Base-by-base conservation (phyloP, 169 alveolate species). In the Plasmodium billcollinsi region DNA sequence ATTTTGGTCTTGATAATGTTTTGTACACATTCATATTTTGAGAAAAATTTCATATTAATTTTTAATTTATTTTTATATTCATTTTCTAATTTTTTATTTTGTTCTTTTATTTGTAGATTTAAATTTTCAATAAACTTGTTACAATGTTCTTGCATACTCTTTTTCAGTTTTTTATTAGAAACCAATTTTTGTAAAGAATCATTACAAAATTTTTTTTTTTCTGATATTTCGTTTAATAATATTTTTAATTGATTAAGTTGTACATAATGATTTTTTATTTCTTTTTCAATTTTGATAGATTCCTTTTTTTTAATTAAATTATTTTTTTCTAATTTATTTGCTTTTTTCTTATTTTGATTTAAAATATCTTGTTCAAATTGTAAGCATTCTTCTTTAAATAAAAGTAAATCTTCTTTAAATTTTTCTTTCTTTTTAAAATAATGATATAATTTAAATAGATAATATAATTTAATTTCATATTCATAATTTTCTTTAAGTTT, bases 31-130 rank as follows among this genome's bases (percentile, higher is more conserved):
- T 73, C 83, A 74, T 83, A 47, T 70, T 93, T 80, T 49, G 92
- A 20, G 58, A 86, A 33, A 9, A 66, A 33, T 86, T 76, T 50
- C 61, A 74, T 1, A 89, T 24, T 58, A 49, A 91, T 54, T 72
- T 88, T 75, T 92, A 94, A 56, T 74, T 90, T 61, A 73, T 89
- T 89, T 90, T 78, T 26, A 78, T 70, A 66, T 45, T 71, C 62
- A 62, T 20, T 1, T 66, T 71, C 61, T 29, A 61, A 7, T 71
- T 73, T 75, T 88, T 93, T 49, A 85, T 67, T 47, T 88, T 94
- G 90, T 18, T 92, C 69, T 66, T 88, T 43, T 59, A 92, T 39
- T 43, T 69, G 74, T 73, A 70, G 67, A 76, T 89, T 21, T 14
- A 72, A 47, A 88, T 88, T 83, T 9, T 74, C 67, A 3, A 83